phyloP scores from a whole-genome alignment of 2,329 filamentous ascomycete species.

The Aspergillus bombycis region DNA sequence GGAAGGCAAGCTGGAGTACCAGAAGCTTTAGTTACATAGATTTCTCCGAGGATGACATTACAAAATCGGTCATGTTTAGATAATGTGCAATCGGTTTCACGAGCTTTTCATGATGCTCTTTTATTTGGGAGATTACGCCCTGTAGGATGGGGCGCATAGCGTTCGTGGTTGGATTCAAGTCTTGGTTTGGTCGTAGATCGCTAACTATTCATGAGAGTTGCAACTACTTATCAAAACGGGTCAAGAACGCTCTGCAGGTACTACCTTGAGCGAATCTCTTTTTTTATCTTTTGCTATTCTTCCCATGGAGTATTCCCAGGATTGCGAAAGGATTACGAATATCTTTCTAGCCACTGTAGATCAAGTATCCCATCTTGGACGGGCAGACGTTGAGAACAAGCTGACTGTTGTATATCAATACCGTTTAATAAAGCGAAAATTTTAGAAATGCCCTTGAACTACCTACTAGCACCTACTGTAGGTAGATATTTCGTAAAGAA shows the following conservation, averaged over 20 bases:
- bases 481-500: not conserved
- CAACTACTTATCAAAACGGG: too few relatives aligned
- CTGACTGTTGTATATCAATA: not conserved
- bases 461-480: not conserved
- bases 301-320: not conserved
- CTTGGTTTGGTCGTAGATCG: too few relatives aligned
- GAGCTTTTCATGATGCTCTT: not conserved
- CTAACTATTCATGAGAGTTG: too few relatives aligned
- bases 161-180: too few relatives aligned
- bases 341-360: not conserved
- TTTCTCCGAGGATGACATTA: conserved; percentile 18
- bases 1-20: conserved; percentile 96
- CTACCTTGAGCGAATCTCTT: not conserved
- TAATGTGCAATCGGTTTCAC: not conserved
- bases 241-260: too few relatives aligned
- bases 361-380: not conserved
- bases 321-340: not conserved
- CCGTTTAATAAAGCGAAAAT: not conserved
- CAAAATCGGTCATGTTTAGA: conserved; percentile 19
- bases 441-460: not conserved
- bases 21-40: conserved; percentile 72
- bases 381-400: not conserved
- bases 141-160: not conserved
- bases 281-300: not conserved
- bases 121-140: not conserved